A percentile compares a stretch with the other conserved stretches of the same genome.
These are phyloP conservation scores for Chytridium lagenaria DNA, from an alignment of 371 early-diverging fungal species.

Conservation along the genomic window DNA sequence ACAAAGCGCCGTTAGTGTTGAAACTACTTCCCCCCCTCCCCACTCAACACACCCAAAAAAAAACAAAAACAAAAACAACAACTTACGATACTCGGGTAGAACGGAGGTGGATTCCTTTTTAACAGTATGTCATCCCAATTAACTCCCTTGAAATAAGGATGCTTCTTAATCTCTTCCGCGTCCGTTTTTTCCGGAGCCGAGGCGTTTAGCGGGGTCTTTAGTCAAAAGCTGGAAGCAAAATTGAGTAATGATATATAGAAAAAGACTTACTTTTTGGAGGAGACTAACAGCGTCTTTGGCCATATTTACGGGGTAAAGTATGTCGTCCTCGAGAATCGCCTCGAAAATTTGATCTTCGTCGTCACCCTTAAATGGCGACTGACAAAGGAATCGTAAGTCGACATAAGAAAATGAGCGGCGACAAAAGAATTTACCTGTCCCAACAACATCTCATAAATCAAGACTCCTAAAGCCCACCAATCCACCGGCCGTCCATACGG, in stretches of 20 bases:
- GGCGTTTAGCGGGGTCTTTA: conserved; percentile 85
- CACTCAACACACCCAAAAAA: too few relatives aligned
- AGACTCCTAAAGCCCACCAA: conserved; percentile 99
- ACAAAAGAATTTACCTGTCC: conserved; percentile 62
- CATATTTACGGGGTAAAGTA: conserved; percentile 89
- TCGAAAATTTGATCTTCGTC: conserved; percentile 96
- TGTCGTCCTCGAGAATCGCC: conserved; percentile 90
- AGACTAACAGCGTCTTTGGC: conserved; percentile 86
- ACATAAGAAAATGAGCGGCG: conserved; percentile 1
- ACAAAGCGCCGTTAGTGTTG: too few relatives aligned
- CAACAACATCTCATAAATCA: conserved; percentile 97
- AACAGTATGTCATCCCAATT: conserved; percentile 91
- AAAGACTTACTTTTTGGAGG: conserved; percentile 73
- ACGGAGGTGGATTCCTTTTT: conserved; percentile 85
- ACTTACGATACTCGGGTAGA: conserved; percentile 77
- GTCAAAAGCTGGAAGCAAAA: conserved; percentile 74
- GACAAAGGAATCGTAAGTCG: not conserved
- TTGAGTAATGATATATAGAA: not conserved
- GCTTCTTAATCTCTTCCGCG: conserved; percentile 88
- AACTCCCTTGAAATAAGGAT: conserved; percentile 91
- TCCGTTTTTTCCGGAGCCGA: conserved; percentile 85
- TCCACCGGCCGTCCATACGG: conserved; percentile 94
- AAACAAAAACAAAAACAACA: not conserved
- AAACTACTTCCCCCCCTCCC: too few relatives aligned
- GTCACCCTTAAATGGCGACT: conserved; percentile 91